phyloP scores from a whole-genome alignment of 768 basidiomycete species.

The Psilocybe sp. region DNA sequence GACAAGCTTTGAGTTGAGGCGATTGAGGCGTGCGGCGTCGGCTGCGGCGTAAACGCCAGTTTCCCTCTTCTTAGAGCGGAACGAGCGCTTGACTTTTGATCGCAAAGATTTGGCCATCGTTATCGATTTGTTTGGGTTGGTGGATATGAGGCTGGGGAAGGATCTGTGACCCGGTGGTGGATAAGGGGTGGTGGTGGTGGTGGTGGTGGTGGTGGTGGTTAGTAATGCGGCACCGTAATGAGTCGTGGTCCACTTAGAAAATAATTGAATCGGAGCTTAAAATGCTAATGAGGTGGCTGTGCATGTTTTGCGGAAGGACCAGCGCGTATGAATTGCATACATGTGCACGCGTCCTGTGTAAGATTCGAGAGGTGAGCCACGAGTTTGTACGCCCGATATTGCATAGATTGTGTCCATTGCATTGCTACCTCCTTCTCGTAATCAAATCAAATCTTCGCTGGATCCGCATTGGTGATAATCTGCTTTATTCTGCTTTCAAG shows the following conservation, averaged over 20 bases:
- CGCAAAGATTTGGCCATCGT: conserved; percentile 81
- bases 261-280: conserved; percentile 18
- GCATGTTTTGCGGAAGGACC: too few species aligned
- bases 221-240: background rate
- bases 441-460: too few species aligned
- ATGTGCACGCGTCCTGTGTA: background rate
- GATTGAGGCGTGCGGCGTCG: conserved; percentile 73
- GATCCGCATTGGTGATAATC: too few species aligned
- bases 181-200: conserved; percentile 7
- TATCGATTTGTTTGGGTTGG: background rate
- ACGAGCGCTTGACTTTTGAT: conserved; percentile 78
- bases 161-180: background rate
- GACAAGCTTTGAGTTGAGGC: conserved; percentile 66
- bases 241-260: conserved; percentile 7
- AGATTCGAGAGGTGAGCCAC: too few species aligned
- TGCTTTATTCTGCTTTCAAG: too few species aligned
- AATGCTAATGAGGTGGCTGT: conserved; percentile 6
- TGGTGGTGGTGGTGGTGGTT: conserved; percentile 15
- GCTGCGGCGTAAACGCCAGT: conserved; percentile 72
- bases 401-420: too few species aligned
- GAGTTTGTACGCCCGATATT: too few species aligned
- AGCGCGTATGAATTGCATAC: too few species aligned
- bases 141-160: background rate
- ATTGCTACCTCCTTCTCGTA: too few species aligned
- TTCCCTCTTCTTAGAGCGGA: conserved; percentile 75